Percentiles rank a stretch among this genome's conserved stretches.
Conservation (phyloP, 176 grass and related monocot species). For the Microstegium vimineum region DNA sequence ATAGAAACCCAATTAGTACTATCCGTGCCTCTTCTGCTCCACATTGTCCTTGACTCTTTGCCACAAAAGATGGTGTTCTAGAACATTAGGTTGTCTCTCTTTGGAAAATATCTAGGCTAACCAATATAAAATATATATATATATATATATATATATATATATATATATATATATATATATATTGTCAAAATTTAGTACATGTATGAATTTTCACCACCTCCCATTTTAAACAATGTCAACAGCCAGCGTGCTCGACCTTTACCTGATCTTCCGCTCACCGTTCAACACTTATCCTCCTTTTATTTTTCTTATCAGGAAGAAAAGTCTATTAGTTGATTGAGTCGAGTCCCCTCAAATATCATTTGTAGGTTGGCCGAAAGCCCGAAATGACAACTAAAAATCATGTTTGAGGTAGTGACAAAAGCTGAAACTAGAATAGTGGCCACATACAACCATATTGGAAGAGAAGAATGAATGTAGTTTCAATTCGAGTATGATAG, state of each 20-base stretch:
- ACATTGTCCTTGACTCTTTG: conserved; percentile 17
- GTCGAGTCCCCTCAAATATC: too few species aligned
- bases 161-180: too few species aligned
- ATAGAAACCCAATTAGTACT: background rate
- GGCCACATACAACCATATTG: too few species aligned
- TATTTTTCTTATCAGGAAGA: background rate
- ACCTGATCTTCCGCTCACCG: too few species aligned
- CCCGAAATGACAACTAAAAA: too few species aligned
- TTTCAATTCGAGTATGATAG: too few species aligned
- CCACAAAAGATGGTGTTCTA: conserved; percentile 7
- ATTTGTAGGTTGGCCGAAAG: background rate
- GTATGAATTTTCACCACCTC: background rate
- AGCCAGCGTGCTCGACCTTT: background rate
- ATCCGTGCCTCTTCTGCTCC: background rate
- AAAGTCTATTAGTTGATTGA: background rate
- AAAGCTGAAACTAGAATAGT: too few species aligned
- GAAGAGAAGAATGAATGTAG: too few species aligned
- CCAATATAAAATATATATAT: background rate
- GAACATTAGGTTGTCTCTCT: background rate
- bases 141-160: too few species aligned
- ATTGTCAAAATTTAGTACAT: background rate
- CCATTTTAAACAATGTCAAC: background rate
- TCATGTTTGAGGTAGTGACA: too few species aligned
- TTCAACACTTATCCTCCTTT: background rate
- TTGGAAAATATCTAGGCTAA: background rate